A percentile compares a stretch with the other conserved stretches of the same genome.
These are phyloP conservation scores for Ochetophila trinervis DNA, from an alignment of 306 rosid genomes.

Conservation along the genomic window DNA sequence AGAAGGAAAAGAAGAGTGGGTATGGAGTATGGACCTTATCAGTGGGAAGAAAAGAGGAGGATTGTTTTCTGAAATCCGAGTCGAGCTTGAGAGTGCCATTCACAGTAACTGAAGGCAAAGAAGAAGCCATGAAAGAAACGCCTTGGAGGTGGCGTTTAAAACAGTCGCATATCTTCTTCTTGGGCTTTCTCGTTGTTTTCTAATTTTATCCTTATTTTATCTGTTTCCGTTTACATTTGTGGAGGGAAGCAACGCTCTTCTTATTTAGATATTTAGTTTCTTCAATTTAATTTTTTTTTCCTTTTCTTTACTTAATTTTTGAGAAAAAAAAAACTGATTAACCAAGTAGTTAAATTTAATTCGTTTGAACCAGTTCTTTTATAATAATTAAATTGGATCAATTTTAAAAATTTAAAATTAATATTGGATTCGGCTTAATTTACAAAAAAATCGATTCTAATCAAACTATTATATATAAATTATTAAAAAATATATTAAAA, in stretches of 20 bases:
- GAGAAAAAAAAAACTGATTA: too few relatives aligned
- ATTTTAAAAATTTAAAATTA: too few relatives aligned
- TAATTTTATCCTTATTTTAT: constrained; percentile 9
- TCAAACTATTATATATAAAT: too few relatives aligned
- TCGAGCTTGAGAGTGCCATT: constrained; percentile 56
- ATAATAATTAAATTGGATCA: too few relatives aligned
- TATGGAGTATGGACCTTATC: constrained; percentile 47
- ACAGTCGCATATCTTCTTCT: constrained; percentile 6
- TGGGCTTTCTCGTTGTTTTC: constrained; percentile 6
- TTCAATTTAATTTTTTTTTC: too few relatives aligned
- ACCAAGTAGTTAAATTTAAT: too few relatives aligned
- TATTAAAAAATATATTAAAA: too few relatives aligned
- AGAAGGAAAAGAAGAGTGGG: neutral
- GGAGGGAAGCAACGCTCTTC: constrained; percentile 22
- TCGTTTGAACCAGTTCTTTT: too few relatives aligned
- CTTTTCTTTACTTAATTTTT: too few relatives aligned
- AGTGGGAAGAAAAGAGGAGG: constrained; percentile 26
- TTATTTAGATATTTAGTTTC: neutral
- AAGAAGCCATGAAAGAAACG: constrained; percentile 59
- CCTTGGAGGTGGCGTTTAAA: neutral
- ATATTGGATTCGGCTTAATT: too few relatives aligned
- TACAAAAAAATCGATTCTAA: too few relatives aligned
- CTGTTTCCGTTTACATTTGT: constrained; percentile 12
- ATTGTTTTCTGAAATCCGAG: constrained; percentile 46
- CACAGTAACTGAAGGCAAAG: constrained; percentile 56